These are phyloP conservation scores for Suillus placidus DNA, from an alignment of 768 basidiomycete genomes.

Conservation along the genomic window DNA sequence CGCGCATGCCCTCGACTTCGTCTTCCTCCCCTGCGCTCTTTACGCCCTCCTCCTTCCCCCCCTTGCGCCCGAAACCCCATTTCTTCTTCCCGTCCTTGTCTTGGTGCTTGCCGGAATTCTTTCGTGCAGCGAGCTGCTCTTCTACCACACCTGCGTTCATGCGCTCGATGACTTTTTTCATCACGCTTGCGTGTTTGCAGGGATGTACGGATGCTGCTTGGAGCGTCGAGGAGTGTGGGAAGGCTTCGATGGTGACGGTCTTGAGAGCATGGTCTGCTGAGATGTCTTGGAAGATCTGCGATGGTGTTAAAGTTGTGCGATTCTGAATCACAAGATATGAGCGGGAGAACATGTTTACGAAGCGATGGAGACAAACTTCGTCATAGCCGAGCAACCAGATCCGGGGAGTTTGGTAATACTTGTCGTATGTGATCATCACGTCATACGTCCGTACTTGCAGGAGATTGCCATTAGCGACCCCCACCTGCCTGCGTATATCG, in stretches of 20 bases:
- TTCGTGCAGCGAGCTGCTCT: slow-evolving; percentile 74
- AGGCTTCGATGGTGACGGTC: slow-evolving; percentile 97
- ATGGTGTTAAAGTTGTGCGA: slow-evolving; percentile 81
- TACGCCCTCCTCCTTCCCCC: slow-evolving; percentile 49
- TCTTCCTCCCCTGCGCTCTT: slow-evolving; percentile 57
- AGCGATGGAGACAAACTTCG: slow-evolving; percentile 59
- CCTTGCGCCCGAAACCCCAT: slow-evolving; percentile 80
- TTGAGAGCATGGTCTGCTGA: slow-evolving; percentile 97
- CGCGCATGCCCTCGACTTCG: slow-evolving; percentile 87
- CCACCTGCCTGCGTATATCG: slow-evolving; percentile 49
- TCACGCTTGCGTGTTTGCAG: slow-evolving; percentile 97
- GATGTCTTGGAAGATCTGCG: slow-evolving; percentile 96
- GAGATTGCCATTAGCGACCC: slow-evolving; percentile 77
- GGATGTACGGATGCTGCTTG: slow-evolving; percentile 95
- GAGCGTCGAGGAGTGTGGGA: slow-evolving; percentile 88
- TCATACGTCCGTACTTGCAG: slow-evolving; percentile 98
- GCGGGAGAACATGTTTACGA: slow-evolving; percentile 3
- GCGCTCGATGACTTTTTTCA: slow-evolving; percentile 99
- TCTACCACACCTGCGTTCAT: slow-evolving; percentile 91
- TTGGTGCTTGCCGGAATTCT: slow-evolving; percentile 40
- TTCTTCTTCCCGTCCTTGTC: slow-evolving; percentile 68
- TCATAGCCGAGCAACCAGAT: slow-evolving; percentile 98
- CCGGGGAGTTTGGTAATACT: slow-evolving; percentile 98
- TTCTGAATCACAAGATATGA: slow-evolving; percentile 53
- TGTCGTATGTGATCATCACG: slow-evolving; percentile 99